Conservation (phyloP, 352 stramenopile genomes). For the Pythium dissimile region DNA sequence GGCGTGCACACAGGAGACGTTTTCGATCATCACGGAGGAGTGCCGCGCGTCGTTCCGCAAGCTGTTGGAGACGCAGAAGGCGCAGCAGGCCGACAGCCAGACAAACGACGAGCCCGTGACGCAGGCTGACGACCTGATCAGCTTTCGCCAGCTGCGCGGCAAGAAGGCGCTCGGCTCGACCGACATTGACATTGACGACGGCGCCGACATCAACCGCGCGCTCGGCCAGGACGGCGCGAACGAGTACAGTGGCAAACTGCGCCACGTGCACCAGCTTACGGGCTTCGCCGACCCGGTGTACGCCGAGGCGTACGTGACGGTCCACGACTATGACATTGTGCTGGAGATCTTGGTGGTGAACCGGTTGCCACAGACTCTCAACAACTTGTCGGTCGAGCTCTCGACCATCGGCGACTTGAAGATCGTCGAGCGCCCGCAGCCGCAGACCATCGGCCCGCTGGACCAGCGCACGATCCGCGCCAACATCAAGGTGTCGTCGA, state of each 20-base stretch:
- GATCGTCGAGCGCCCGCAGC: conserved; percentile 98
- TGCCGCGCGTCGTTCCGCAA: conserved; percentile 75
- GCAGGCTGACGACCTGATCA: conserved; percentile 95
- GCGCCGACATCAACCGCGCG: conserved; percentile 93
- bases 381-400: conserved; percentile 98
- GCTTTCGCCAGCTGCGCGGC: conserved; percentile 95
- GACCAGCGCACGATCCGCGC: conserved; percentile 96
- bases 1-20: conserved; percentile 50
- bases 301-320: conserved; percentile 98
- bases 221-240: conserved; percentile 89
- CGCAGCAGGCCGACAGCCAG: conserved; percentile 58
- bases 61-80: conserved; percentile 74
- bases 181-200: conserved; percentile 98
- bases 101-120: conserved; percentile 55
- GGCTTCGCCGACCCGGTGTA: conserved; percentile 99
- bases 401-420: conserved; percentile 99
- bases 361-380: conserved; percentile 96
- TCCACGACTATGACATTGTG: conserved; percentile 99
- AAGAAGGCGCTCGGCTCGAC: conserved; percentile 90
- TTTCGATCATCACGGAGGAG: conserved; percentile 77
- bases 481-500: conserved; percentile 99
- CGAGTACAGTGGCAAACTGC: conserved; percentile 90
- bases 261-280: conserved; percentile 98
- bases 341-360: conserved; percentile 99
- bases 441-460: conserved; percentile 96